Conservation (phyloP, 1,284 basidiomycete species). For the Stygiomarasmius scandens region DNA sequence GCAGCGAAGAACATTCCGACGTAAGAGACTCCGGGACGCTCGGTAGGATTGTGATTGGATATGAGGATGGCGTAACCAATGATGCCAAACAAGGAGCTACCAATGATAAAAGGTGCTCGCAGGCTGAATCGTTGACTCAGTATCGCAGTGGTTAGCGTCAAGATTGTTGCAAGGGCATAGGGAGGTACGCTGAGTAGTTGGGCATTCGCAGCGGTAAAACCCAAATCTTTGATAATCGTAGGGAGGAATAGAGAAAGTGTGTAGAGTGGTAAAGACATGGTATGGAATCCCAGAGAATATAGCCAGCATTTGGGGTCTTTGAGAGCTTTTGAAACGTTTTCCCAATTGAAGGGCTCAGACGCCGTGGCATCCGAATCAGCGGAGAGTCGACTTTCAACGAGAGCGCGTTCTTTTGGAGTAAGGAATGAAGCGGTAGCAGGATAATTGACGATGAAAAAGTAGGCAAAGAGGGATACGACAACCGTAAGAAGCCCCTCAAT, state of each 20-base stretch:
- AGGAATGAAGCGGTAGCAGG: constrained; percentile 1
- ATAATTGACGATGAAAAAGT: constrained; percentile 38
- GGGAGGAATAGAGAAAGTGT: constrained; percentile 62
- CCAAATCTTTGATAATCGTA: constrained; percentile 56
- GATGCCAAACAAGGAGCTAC: constrained; percentile 39
- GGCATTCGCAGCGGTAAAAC: constrained; percentile 57
- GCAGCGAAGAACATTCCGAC: constrained; percentile 54
- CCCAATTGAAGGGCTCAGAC: constrained; percentile 1
- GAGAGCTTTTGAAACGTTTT: constrained; percentile 1
- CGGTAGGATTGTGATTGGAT: constrained; percentile 30
- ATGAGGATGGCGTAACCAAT: constrained; percentile 49
- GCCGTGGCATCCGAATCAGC: constrained; percentile 5
- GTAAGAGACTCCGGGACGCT: constrained; percentile 44
- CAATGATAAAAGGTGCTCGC: constrained; percentile 63
- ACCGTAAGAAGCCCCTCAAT: constrained; percentile 60
- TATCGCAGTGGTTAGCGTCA: constrained; percentile 55
- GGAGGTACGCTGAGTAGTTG: constrained; percentile 68
- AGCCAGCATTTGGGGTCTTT: constrained; percentile 3
- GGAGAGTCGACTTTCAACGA: background rate
- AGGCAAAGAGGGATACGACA: constrained; percentile 48
- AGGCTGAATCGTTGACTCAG: constrained; percentile 46
- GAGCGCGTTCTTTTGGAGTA: background rate
- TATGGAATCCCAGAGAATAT: background rate
- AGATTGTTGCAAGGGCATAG: constrained; percentile 52
- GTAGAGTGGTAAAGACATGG: constrained; percentile 46